Evolutionary conservation across 2,329 filamentous ascomycete genomes (phyloP).

Genomic region (Cytospora schulzeri): DNA sequence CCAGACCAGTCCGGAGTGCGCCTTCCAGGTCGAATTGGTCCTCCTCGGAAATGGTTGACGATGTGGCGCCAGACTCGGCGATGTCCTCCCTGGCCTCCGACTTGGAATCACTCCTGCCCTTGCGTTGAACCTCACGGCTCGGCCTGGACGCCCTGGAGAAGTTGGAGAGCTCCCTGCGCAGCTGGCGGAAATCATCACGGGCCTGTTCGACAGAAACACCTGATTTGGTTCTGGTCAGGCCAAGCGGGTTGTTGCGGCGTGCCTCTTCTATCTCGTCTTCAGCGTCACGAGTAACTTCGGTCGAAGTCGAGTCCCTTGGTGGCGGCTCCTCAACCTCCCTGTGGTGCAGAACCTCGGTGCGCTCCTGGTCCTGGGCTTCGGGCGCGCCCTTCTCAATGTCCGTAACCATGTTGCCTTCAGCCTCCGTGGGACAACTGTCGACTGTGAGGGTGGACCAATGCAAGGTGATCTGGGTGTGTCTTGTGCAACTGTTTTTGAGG

Average conservation of each 20-base stretch:
- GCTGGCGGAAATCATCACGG: slow-evolving; percentile 69
- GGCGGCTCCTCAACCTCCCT: slow-evolving; percentile 30
- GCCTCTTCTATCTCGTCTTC: slow-evolving; percentile 46
- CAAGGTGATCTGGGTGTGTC: slow-evolving; percentile 1
- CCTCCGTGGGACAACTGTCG: neutral
- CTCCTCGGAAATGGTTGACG: slow-evolving; percentile 48
- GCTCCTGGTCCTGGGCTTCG: slow-evolving; percentile 17
- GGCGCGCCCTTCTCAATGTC: slow-evolving; percentile 30
- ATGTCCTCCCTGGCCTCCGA: slow-evolving; percentile 27
- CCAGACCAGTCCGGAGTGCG: slow-evolving; percentile 70
- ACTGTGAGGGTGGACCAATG: neutral
- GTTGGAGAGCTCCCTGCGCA: slow-evolving; percentile 63
- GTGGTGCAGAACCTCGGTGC: slow-evolving; percentile 11
- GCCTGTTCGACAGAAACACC: slow-evolving; percentile 69
- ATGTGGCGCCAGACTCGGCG: slow-evolving; percentile 46
- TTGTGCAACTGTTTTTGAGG: neutral
- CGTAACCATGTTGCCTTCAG: slow-evolving; percentile 24
- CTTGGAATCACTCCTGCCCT: slow-evolving; percentile 32
- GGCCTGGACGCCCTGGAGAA: slow-evolving; percentile 55
- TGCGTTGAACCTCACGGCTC: slow-evolving; percentile 27
- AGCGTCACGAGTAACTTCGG: slow-evolving; percentile 32
- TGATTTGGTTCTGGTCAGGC: slow-evolving; percentile 42
- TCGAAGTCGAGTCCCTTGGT: slow-evolving; percentile 27
- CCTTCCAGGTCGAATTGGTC: slow-evolving; percentile 75
- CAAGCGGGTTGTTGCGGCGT: slow-evolving; percentile 51